A percentile compares a stretch with the other conserved stretches of the same genome.
Conservation (phyloP, 805 yeast species). For the Kuraishia ogatae region DNA sequence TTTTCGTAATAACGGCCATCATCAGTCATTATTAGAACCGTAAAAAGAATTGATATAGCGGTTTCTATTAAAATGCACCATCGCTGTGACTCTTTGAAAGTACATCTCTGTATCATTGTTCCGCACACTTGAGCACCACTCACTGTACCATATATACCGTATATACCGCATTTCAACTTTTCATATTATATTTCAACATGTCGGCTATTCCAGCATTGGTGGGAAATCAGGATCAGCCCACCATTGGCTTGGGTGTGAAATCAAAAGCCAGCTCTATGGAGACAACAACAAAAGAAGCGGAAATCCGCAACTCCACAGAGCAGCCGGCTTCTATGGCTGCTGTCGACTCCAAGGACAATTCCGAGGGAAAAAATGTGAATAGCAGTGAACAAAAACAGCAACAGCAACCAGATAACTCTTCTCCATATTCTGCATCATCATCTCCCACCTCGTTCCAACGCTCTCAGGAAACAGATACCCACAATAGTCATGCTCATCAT, state of each 20-base stretch:
- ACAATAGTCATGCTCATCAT: neutral
- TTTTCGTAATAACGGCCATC: no score
- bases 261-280: neutral
- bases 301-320: neutral
- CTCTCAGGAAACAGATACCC: neutral
- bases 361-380: neutral
- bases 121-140: neutral
- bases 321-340: neutral
- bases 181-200: neutral
- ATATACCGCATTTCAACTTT: neutral
- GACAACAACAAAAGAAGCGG: neutral
- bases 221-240: neutral
- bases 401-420: neutral
- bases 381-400: neutral
- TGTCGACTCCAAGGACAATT: neutral
- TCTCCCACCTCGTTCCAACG: neutral
- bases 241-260: neutral
- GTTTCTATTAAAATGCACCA: no score
- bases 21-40: no score
- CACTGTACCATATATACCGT: neutral
- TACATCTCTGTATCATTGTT: no score
- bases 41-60: neutral
- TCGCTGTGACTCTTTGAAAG: no score
- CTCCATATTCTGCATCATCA: neutral
- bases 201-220: neutral